Percentiles rank a stretch among this genome's conserved stretches.
Conservation (phyloP, 2,329 filamentous ascomycete genomes). For the Acephala macrosclerotiorum region DNA sequence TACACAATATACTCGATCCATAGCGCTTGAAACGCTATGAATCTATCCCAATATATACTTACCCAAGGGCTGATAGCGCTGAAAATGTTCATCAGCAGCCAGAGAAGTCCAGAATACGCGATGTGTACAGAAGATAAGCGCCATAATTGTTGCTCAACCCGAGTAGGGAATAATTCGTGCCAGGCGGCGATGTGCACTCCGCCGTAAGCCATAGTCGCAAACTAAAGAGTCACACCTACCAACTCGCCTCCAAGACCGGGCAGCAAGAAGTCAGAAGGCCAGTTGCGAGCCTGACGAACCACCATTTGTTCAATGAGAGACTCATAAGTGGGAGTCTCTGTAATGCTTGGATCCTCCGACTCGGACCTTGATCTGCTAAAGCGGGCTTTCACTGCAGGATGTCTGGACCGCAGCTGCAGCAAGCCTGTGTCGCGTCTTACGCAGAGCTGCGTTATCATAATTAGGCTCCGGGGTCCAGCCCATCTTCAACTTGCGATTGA, state of each 20-base stretch:
- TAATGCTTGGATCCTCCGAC: background rate
- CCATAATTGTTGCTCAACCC: slow-evolving; percentile 21
- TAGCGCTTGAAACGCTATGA: slow-evolving; percentile 14
- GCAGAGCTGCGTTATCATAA: background rate
- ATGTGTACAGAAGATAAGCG: slow-evolving; percentile 22
- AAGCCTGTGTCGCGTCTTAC: background rate
- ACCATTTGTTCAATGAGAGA: slow-evolving; percentile 16
- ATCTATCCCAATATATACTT: slow-evolving; percentile 17
- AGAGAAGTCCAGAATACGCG: slow-evolving; percentile 13
- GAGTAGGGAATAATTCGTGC: slow-evolving; percentile 27
- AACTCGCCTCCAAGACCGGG: slow-evolving; percentile 23
- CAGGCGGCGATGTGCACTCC: slow-evolving; percentile 26
- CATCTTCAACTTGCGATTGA: background rate
- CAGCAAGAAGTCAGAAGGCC: slow-evolving; percentile 22
- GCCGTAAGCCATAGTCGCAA: slow-evolving; percentile 25
- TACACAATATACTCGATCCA: slow-evolving; percentile 18
- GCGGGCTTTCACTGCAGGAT: background rate
- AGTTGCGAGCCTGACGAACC: slow-evolving; percentile 16
- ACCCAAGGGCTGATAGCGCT: background rate
- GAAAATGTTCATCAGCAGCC: background rate
- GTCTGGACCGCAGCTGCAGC: slow-evolving; percentile 1
- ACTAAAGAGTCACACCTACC: slow-evolving; percentile 23
- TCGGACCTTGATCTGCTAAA: background rate
- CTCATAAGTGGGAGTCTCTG: background rate
- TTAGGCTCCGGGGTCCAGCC: background rate